Conservation (phyloP, 768 basidiomycete species). For the Russula ochroleuca region DNA sequence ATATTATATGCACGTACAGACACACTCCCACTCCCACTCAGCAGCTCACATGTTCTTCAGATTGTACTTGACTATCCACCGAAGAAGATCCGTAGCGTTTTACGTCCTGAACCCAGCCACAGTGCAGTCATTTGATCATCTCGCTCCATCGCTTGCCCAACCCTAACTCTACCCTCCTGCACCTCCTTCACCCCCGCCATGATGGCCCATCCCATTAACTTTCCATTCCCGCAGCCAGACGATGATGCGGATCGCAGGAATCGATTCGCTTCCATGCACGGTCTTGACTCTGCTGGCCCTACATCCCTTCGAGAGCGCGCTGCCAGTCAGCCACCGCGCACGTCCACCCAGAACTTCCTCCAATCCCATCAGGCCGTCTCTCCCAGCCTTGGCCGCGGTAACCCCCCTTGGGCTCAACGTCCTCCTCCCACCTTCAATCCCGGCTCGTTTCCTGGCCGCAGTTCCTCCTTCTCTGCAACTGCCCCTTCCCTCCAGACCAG, state of each 20-base stretch:
- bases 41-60: conserved; percentile 10
- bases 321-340: conserved; percentile 63
- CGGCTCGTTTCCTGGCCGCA: conserved; percentile 54
- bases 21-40: neutral
- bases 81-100: conserved; percentile 24
- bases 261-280: conserved; percentile 48
- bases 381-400: conserved; percentile 47
- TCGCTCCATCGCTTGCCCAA: neutral
- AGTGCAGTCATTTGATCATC: conserved; percentile 12
- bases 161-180: conserved; percentile 28
- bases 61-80: conserved; percentile 26
- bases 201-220: conserved; percentile 36
- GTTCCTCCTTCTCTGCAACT: conserved; percentile 61
- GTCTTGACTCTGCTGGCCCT: conserved; percentile 41
- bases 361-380: conserved; percentile 44
- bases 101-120: conserved; percentile 13
- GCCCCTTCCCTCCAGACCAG: conserved; percentile 44
- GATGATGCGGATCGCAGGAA: conserved; percentile 60
- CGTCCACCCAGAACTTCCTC: conserved; percentile 44
- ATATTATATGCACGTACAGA: conserved; percentile 23
- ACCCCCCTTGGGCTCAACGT: conserved; percentile 45
- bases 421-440: conserved; percentile 43
- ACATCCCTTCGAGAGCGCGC: conserved; percentile 57
- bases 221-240: conserved; percentile 34
- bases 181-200: conserved; percentile 29